phyloP scores from a whole-genome alignment of 108 stramenopile species.

The Tribonema minus region DNA sequence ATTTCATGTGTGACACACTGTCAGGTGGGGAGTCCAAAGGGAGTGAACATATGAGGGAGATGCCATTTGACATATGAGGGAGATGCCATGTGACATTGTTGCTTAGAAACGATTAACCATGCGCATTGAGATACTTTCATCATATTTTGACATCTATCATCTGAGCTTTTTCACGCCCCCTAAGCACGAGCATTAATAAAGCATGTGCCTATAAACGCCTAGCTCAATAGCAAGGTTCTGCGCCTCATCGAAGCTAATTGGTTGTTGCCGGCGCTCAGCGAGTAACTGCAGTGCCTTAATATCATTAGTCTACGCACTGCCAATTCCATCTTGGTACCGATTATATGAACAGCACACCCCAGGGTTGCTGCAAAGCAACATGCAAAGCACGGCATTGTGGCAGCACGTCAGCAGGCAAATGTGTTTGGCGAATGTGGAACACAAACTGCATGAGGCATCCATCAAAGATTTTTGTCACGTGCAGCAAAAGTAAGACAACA shows the following conservation, averaged over 20 bases:
- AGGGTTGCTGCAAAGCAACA: too few relatives aligned
- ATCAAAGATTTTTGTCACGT: background rate
- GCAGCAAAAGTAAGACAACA: background rate
- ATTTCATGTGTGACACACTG: too few relatives aligned
- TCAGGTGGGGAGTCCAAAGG: too few relatives aligned
- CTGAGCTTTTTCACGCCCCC: too few relatives aligned
- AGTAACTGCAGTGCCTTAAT: constrained; percentile 18
- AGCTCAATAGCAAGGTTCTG: constrained; percentile 52
- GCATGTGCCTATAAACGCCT: constrained; percentile 58
- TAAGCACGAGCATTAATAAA: too few relatives aligned
- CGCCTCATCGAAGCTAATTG: constrained; percentile 53
- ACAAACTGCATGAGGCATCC: background rate
- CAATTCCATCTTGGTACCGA: constrained; percentile 62
- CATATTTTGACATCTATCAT: too few relatives aligned
- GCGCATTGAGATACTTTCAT: too few relatives aligned
- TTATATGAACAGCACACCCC: constrained; percentile 63
- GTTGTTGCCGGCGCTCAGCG: constrained; percentile 31
- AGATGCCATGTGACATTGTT: too few relatives aligned
- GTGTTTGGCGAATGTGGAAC: background rate
- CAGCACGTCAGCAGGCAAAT: background rate
- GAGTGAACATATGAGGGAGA: too few relatives aligned
- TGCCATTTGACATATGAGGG: too few relatives aligned
- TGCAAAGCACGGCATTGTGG: background rate
- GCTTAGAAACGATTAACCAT: too few relatives aligned
- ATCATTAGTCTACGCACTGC: too few relatives aligned